Evolutionary conservation across 805 yeast genomes (phyloP).

Genomic region (Clavispora fructus): DNA sequence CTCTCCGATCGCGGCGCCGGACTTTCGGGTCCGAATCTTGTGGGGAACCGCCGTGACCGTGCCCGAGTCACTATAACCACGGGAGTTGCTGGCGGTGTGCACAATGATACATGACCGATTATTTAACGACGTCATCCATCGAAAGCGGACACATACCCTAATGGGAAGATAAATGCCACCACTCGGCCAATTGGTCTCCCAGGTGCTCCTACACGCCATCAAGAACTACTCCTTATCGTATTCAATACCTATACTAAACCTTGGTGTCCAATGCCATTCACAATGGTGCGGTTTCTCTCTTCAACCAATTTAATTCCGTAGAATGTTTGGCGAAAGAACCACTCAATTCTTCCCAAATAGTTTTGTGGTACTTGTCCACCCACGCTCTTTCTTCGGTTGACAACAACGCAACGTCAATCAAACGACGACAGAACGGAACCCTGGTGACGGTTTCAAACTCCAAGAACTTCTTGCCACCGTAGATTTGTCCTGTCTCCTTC

Average conservation of each 20-base stretch:
- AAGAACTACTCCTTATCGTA: not conserved
- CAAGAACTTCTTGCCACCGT: conserved; percentile 53
- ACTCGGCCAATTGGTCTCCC: no score
- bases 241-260: not conserved
- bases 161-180: no score
- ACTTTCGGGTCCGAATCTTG: conserved; percentile 1
- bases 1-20: conserved; percentile 1
- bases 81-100: no score
- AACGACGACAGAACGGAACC: conserved; percentile 75
- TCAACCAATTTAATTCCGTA: conserved; percentile 44
- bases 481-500: conserved; percentile 34
- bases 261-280: not conserved
- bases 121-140: no score
- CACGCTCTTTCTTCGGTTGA: conserved; percentile 56
- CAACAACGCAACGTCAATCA: conserved; percentile 60
- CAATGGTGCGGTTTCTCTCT: conserved; percentile 38
- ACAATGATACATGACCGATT: no score
- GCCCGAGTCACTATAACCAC: not conserved
- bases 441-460: conserved; percentile 80
- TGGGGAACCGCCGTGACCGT: not conserved
- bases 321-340: conserved; percentile 33
- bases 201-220: no score
- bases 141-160: no score
- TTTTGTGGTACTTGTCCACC: conserved; percentile 63
- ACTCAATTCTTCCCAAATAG: conserved; percentile 48